Evolutionary conservation across 1,284 basidiomycete genomes (phyloP), one percentile per base, ranked within the genome.

Genomic region (Meripilus lineatus): DNA sequence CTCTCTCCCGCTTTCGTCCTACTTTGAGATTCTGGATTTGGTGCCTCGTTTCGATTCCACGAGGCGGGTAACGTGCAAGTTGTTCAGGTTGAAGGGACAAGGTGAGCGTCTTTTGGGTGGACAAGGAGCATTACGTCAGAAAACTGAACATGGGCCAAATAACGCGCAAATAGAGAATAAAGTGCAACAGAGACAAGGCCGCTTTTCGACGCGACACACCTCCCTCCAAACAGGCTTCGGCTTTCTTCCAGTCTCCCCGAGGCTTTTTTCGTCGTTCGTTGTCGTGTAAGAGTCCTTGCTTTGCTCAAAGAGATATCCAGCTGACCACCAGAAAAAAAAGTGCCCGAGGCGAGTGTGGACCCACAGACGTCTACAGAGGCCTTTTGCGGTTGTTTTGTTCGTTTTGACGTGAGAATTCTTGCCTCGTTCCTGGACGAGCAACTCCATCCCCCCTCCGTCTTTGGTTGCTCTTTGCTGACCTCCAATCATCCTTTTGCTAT

Each of bases 81-180:
- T n/a, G n/a, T n/a, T n/a, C n/a, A n/a, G n/a, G n/a, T n/a, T n/a
- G n/a, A n/a, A n/a, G n/a, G n/a, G n/a, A n/a, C n/a, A n/a, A n/a
- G n/a, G n/a, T n/a, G n/a, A n/a, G n/a, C n/a, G n/a, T n/a, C n/a
- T n/a, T n/a, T n/a, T n/a, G n/a, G n/a, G n/a, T n/a, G n/a, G n/a
- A n/a, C n/a, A n/a, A n/a, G n/a, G n/a, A n/a, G n/a, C n/a, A n/a
- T 57, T 57, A 56, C 50, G 52, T 59, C 44, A 56, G 48, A 44
- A 47, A 52, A 44, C 54, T 50, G 61, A 63, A 63, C 61, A 58
- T 58, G 49, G 38, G 43, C 55, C 60, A 63, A 63, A 63, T 33
- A 62, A 58, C 56, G 55, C 57, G 57, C 58, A 61, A 63, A 63
- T 52, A 63, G 51, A 46, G 24, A 50, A 34, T 25, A 22, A 35